Percentiles rank a stretch among this genome's conserved stretches.
Conservation (phyloP, 148 eudicot species). For the Silene conica region DNA sequence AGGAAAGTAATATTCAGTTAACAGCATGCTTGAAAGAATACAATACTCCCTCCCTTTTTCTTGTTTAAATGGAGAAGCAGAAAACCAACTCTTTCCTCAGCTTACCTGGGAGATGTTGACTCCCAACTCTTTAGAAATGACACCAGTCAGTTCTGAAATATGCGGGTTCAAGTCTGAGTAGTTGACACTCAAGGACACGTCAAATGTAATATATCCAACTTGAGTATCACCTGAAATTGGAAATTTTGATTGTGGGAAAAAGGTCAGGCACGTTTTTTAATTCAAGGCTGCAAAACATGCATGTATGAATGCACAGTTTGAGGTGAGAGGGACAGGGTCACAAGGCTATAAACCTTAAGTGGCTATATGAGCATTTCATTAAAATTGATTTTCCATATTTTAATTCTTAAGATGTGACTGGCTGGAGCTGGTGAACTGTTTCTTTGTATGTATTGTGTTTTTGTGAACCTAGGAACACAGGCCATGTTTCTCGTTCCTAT, state of each 20-base stretch:
- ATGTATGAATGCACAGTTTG: neutral
- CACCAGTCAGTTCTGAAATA: conserved; percentile 48
- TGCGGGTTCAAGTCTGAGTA: conserved; percentile 62
- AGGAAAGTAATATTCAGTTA: neutral
- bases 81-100: conserved; percentile 1
- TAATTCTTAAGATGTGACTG: neutral
- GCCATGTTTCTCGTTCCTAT: neutral
- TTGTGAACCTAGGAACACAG: neutral
- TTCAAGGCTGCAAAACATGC: neutral
- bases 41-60: neutral
- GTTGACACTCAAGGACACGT: conserved; percentile 49
- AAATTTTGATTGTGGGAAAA: neutral
- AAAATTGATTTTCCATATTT: neutral
- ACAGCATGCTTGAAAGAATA: neutral
- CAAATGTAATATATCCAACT: conserved; percentile 59
- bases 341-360: neutral
- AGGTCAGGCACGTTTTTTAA: neutral
- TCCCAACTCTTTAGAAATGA: conserved; percentile 58
- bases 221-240: conserved; percentile 47
- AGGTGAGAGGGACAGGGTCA: neutral
- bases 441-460: neutral
- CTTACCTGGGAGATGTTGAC: conserved; percentile 69
- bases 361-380: neutral
- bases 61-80: neutral
- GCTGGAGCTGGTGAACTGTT: neutral